Evolutionary conservation across 352 stramenopile genomes (phyloP), one percentile per base, ranked within the genome.

Genomic region (Discostella stelligera): DNA sequence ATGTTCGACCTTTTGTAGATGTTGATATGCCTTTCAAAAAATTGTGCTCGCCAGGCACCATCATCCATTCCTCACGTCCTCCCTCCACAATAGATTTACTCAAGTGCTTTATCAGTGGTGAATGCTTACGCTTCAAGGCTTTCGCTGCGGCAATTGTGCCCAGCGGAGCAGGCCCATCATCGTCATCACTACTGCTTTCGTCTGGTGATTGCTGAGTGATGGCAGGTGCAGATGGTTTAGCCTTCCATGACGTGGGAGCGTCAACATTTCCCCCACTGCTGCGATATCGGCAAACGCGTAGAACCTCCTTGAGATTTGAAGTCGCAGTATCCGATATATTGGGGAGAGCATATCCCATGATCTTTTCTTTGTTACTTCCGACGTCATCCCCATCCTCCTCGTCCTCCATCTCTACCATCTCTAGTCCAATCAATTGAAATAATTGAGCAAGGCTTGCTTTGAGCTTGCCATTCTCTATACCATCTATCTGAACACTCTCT

Each of bases 51-150:
- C 87, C 87, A 6, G 87, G 85, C 23, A 83, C 73, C 58, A 91
- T 65, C 87, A 93, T 93, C 87, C 87, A 93, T 72, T 93, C 87
- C 68, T 91, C 87, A 66, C 85, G 60, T 55, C 63, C 78, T 20
- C 61, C 63, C 49, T 53, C 53, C 13, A 78, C 16, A 21, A 55
- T 49, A 56, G 30, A 60, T 44, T 44, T 30, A 23, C n/a, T 44
- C 39, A 52, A 41, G 11, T 61, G 49, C n/a, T 18, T 18, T 44
- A 59, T 1, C 30, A 58, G 25, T 68, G 27, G 60, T 67, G 16
- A 54, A 48, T 62, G 44, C 58, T 66, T 62, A 7, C 80, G 56
- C 49, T 83, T 71, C 53, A 75, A 73, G 8, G 80, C 82, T 65
- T 82, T 78, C 18, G 61, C 66, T 18, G 70, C 66, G 27, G 87